Evolutionary conservation across 1,284 basidiomycete genomes (phyloP), one percentile per base, ranked within the genome.

Genomic region (Trichosporon asahii): DNA sequence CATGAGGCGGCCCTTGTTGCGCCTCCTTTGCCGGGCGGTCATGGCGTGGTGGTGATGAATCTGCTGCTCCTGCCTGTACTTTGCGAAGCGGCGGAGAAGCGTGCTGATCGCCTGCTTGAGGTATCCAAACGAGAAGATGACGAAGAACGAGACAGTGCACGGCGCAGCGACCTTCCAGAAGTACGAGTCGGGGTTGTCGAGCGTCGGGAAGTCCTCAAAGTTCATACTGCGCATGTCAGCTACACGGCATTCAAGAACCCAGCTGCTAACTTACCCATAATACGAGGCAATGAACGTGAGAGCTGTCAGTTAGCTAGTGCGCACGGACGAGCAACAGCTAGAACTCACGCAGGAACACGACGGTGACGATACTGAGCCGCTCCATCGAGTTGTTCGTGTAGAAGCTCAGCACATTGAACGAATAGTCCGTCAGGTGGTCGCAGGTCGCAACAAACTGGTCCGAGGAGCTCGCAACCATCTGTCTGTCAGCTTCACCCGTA

Each of bases 371-470:
- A 66, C 79, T 81, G 35, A 84, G 71, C 9, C 82, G 73, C 72
- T 84, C 82, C 82, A 83, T 84, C 21, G 80, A 80, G 44, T 78
- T 78, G 74, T 84, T 84, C 1, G 82, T 81, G 63, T 80, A 77
- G 77, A 83, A 84, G 57, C 78, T 80, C 66, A 83, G 69, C 44
- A 81, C 77, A 65, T 83, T 82, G 73, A 84, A 84, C 31, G 81
- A 79, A 70, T 82, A 84, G 73, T 82, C 80, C 9, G 82, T 82
- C 67, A 84, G 68, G 73, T 83, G 81, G 67, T 84, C 82, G 49
- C 80, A 81, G 0, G 80, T 82, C 63, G 78, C 76, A 9, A 80
- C 78, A 66, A 79, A 83, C 68, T 83, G 82, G 64, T 83, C 82
- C 67, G 82, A 70, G 9, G 75, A 75, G n/a, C 76, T 75, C 4